These are phyloP conservation scores for Bremia lactucae DNA, from an alignment of 352 stramenopile species.

Conservation along the genomic window DNA sequence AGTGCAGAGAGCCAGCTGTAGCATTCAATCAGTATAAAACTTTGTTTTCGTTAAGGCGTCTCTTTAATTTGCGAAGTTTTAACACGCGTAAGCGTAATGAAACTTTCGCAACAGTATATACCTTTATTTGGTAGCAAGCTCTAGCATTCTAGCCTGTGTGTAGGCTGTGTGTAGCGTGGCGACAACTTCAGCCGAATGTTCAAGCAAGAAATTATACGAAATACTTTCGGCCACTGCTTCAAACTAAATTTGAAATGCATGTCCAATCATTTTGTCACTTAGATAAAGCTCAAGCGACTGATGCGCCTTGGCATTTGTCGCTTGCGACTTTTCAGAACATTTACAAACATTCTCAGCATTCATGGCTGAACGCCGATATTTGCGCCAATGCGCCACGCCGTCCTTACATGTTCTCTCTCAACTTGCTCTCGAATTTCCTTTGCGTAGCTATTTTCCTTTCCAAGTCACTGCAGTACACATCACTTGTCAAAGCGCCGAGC, in stretches of 20 bases:
- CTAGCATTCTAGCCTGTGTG: constrained; percentile 16
- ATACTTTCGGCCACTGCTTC: constrained; percentile 17
- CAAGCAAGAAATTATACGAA: constrained; percentile 32
- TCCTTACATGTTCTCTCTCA: constrained; percentile 51
- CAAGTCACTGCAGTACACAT: constrained; percentile 52
- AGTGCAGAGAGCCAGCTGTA: too few species aligned
- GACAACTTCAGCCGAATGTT: constrained; percentile 34
- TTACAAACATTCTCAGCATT: constrained; percentile 9
- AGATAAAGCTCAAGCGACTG: constrained; percentile 44
- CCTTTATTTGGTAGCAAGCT: too few species aligned
- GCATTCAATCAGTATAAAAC: too few species aligned
- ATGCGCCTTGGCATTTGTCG: constrained; percentile 37
- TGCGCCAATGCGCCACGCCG: constrained; percentile 66
- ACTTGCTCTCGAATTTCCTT: constrained; percentile 35
- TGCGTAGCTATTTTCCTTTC: constrained; percentile 2
- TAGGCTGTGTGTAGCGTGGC: constrained; percentile 35
- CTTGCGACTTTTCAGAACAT: neutral
- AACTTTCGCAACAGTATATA: too few species aligned
- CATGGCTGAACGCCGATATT: constrained; percentile 33
- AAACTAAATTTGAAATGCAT: constrained; percentile 32
- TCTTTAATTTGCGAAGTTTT: too few species aligned
- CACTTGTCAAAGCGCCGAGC: constrained; percentile 40
- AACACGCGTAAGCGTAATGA: too few species aligned
- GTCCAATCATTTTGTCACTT: constrained; percentile 54
- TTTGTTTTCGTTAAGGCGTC: too few species aligned